Evolutionary conservation across 2,329 filamentous ascomycete species (phyloP), one percentile per base, ranked within the genome.

Genomic region (Penicillium sp.): DNA sequence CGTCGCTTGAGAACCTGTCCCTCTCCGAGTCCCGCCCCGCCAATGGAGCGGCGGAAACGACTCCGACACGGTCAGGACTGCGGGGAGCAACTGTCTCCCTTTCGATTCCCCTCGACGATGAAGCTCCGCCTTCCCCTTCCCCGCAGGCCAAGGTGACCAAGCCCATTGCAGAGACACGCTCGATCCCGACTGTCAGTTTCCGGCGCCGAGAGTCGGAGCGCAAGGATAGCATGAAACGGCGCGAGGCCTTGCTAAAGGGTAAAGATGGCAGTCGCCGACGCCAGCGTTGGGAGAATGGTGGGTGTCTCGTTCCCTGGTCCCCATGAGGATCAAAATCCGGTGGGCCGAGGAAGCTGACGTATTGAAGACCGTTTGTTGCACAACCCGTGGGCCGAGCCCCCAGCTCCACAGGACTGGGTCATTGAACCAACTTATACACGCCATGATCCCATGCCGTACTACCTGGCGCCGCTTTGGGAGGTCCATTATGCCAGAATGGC

Each of bases 271-370:
- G 86, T 67, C 85, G 93, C 35, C 87, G 93, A 68, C 83, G 93
- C 49, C 88, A 93, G 67, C 84, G 93, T 55, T 98, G 93, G 92
- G 95, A 99, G 80, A 99, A 98, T 75, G 90, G 91, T 96, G 82
- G 63, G 76, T 67, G 41, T 52, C 29, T 33, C 5, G 13, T 37
- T 22, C 19, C 37, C 48, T 21, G 33, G 21, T 24, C n/a, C 26
- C 26, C 29, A 53, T 33, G 19, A 44, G 31, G 24, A 46, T 26
- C 39, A 44, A 24, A 39, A 41, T 24, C 24, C n/a, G 49, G 31
- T 55, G 27, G 48, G 16, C 16, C 9, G 22, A n/a, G 14, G n/a
- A 64, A 59, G 55, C 69, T 71, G 62, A 73, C 63, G 39, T 51
- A 52, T 53, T 56, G 53, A 71, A 96, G 93, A 96, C 76, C 91